phyloP scores from a whole-genome alignment of 768 basidiomycete genomes.

The Lactarius sanguifluus region DNA sequence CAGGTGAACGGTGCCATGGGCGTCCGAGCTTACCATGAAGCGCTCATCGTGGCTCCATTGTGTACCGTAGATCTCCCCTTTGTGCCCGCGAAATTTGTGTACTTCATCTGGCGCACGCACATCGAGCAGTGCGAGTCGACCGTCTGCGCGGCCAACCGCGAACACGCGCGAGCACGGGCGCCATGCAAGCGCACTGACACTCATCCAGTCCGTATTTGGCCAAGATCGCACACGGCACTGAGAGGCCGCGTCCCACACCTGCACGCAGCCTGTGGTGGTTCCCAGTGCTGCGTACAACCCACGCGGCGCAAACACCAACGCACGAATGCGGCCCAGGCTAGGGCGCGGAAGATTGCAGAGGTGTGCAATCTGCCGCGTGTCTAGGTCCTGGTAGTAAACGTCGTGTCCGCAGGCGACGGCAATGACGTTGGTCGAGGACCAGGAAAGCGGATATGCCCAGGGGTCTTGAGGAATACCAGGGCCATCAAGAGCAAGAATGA shows the following conservation, averaged over 20 bases:
- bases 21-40: conserved; percentile 44
- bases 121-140: conserved; percentile 42
- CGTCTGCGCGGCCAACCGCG: conserved; percentile 42
- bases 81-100: conserved; percentile 36
- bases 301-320: conserved; percentile 51
- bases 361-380: conserved; percentile 51
- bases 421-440: conserved; percentile 59
- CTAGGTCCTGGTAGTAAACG: conserved; percentile 62
- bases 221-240: conserved; percentile 36
- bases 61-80: conserved; percentile 42
- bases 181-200: conserved; percentile 46
- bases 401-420: conserved; percentile 60
- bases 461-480: conserved; percentile 57
- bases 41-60: conserved; percentile 44
- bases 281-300: conserved; percentile 52
- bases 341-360: conserved; percentile 43
- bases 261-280: conserved; percentile 49
- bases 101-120: conserved; percentile 36
- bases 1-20: conserved; percentile 43
- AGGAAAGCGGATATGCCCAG: conserved; percentile 58
- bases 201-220: conserved; percentile 37
- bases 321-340: conserved; percentile 43
- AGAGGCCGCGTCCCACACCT: conserved; percentile 52
- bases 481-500: conserved; percentile 60
- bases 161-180: conserved; percentile 36